A percentile compares a stretch with the other conserved stretches of the same genome.
These are phyloP conservation scores for Sugiyamaella xylanicola DNA, from an alignment of 1,139 yeast genomes.

Conservation along the genomic window DNA sequence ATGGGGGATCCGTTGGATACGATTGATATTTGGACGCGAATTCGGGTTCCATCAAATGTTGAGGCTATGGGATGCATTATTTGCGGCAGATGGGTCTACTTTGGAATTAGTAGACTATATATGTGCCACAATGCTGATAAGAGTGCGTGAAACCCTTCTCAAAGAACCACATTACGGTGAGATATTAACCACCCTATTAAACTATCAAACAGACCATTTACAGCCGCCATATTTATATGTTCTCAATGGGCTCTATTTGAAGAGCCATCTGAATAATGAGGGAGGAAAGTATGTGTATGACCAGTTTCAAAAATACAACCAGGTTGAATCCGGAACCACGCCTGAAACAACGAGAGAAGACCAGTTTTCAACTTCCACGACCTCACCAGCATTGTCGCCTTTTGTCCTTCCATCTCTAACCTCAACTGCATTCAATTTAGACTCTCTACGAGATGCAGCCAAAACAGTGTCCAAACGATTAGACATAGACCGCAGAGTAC, in stretches of 20 bases:
- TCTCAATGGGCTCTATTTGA: conserved; percentile 39
- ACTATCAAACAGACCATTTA: conserved; percentile 36
- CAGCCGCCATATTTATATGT: conserved; percentile 28
- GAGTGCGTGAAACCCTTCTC: conserved; percentile 36
- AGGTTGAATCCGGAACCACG: neutral
- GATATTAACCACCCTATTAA: conserved; percentile 38
- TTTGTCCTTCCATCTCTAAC: conserved; percentile 20
- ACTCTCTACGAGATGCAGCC: conserved; percentile 33
- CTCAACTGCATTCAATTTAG: conserved; percentile 29
- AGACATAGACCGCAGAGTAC: conserved; percentile 30
- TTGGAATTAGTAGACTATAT: conserved; percentile 42
- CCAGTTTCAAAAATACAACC: conserved; percentile 29
- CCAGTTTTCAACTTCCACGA: conserved; percentile 13
- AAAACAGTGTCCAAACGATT: conserved; percentile 29
- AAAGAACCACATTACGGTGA: conserved; percentile 36
- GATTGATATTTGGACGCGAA: conserved; percentile 57
- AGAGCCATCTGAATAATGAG: conserved; percentile 32
- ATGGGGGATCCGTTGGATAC: conserved; percentile 61
- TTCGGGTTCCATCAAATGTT: conserved; percentile 41
- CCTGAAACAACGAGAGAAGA: neutral
- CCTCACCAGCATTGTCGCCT: conserved; percentile 18
- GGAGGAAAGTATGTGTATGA: conserved; percentile 37
- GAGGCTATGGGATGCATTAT: conserved; percentile 44
- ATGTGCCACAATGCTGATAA: conserved; percentile 40
- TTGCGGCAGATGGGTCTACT: conserved; percentile 40